A percentile compares a stretch with the other conserved stretches of the same genome.
These are phyloP conservation scores for Leishmania mexicana DNA, from an alignment of 208 protist species.

Conservation along the genomic window DNA sequence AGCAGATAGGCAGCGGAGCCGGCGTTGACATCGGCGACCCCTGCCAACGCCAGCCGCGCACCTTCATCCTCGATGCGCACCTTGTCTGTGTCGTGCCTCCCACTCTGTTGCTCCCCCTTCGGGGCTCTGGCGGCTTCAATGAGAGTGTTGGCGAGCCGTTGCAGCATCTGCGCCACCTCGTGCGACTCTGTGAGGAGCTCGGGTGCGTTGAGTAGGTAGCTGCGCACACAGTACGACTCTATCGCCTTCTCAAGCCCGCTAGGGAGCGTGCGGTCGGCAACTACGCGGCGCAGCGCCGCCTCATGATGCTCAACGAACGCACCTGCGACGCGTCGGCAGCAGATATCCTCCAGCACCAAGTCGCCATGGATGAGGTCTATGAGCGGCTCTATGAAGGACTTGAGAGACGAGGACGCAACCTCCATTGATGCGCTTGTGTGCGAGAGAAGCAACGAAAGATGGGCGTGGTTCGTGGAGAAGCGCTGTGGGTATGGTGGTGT, in stretches of 20 bases:
- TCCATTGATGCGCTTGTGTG: not conserved
- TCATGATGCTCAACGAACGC: constrained; percentile 47
- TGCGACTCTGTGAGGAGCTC: constrained; percentile 44
- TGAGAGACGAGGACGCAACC: not conserved
- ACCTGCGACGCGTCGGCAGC: constrained; percentile 42
- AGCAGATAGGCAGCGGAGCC: not conserved
- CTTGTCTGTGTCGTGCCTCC: not conserved
- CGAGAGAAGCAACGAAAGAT: not conserved
- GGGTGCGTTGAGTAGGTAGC: constrained; percentile 40
- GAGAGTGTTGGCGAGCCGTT: constrained; percentile 40
- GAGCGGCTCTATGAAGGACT: constrained; percentile 46
- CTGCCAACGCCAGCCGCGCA: not conserved
- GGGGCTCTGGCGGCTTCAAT: not conserved
- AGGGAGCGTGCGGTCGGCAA: constrained; percentile 22
- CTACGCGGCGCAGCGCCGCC: constrained; percentile 32
- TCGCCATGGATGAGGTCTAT: constrained; percentile 72
- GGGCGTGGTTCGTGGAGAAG: not conserved
- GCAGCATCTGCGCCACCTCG: constrained; percentile 29
- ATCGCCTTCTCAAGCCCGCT: constrained; percentile 42
- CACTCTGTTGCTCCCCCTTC: not conserved
- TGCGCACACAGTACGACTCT: constrained; percentile 59
- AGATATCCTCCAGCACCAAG: constrained; percentile 44
- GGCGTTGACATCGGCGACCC: not conserved
- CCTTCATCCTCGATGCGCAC: not conserved
- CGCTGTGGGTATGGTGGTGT: not conserved